A percentile compares a stretch with the other conserved stretches of the same genome.
phyloP scores from a whole-genome alignment of 345 rosid genomes.

The Gossypium rotundifolium region DNA sequence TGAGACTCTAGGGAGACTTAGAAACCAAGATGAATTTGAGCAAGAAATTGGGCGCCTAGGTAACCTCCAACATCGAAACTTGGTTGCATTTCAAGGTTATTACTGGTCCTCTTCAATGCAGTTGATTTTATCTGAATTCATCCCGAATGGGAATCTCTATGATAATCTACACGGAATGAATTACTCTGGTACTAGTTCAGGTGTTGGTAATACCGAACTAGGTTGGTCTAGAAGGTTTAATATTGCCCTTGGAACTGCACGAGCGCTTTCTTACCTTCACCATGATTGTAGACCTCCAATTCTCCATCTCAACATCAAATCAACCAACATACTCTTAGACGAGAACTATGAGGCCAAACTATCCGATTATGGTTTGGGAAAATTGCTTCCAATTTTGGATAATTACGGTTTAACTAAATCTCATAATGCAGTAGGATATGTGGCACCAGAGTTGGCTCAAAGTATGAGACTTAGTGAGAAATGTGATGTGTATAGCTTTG shows the following conservation, averaged over 20 bases:
- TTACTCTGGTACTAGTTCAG: constrained; percentile 58
- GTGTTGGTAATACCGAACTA: constrained; percentile 55
- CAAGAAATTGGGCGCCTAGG: constrained; percentile 77
- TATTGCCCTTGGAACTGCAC: constrained; percentile 82
- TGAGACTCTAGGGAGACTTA: constrained; percentile 74
- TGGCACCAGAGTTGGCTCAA: constrained; percentile 95
- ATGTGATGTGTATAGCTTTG: constrained; percentile 86
- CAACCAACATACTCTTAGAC: constrained; percentile 77
- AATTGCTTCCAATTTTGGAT: constrained; percentile 77
- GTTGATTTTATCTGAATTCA: constrained; percentile 67
- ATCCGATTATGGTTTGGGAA: constrained; percentile 81
- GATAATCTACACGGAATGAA: constrained; percentile 60
- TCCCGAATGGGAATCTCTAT: constrained; percentile 69
- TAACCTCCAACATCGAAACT: constrained; percentile 62
- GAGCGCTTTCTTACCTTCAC: constrained; percentile 86
- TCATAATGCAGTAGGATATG: constrained; percentile 91
- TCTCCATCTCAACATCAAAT: constrained; percentile 89
- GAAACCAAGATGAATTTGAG: constrained; percentile 90
- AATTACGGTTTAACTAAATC: constrained; percentile 61
- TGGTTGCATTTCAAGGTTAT: constrained; percentile 80
- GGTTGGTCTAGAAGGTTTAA: constrained; percentile 80
- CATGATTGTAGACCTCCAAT: constrained; percentile 83
- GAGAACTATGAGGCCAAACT: constrained; percentile 69
- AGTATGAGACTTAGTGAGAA: constrained; percentile 72
- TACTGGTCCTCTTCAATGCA: constrained; percentile 87